These are phyloP conservation scores for Astrephomene gubernaculifera DNA, from an alignment of 139 green algal species.

Conservation along the genomic window DNA sequence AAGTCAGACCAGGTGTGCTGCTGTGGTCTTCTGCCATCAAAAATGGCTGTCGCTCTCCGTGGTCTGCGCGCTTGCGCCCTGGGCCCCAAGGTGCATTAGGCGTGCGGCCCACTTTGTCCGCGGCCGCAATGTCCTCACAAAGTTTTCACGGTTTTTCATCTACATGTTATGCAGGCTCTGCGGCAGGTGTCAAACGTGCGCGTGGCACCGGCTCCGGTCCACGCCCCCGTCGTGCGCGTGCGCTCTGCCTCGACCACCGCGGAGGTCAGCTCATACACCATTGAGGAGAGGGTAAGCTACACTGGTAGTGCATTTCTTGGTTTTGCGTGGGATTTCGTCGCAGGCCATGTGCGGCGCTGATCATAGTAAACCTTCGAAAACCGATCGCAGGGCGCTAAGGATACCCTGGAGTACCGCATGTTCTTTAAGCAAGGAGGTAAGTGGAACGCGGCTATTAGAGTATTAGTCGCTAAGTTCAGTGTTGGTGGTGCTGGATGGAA, in stretches of 20 bases:
- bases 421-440: constrained; percentile 84
- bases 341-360: no score
- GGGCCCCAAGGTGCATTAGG: background rate
- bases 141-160: background rate
- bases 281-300: constrained; percentile 58
- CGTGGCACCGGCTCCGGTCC: constrained; percentile 12
- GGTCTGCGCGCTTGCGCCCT: background rate
- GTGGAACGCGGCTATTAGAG: no score
- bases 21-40: background rate
- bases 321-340: no score
- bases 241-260: background rate
- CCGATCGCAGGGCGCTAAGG: constrained; percentile 70
- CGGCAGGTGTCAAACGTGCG: constrained; percentile 23
- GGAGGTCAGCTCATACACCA: constrained; percentile 53
- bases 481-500: no score
- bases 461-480: no score
- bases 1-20: background rate
- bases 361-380: no score
- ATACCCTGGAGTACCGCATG: constrained; percentile 88
- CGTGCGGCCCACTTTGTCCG: no score
- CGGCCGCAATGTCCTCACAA: no score
- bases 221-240: background rate
- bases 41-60: constrained; percentile 31
- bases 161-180: background rate
- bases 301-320: no score